A percentile compares a stretch with the other conserved stretches of the same genome.
Conservation (phyloP, 108 stramenopile species). For the Cylindrotheca closterium region DNA sequence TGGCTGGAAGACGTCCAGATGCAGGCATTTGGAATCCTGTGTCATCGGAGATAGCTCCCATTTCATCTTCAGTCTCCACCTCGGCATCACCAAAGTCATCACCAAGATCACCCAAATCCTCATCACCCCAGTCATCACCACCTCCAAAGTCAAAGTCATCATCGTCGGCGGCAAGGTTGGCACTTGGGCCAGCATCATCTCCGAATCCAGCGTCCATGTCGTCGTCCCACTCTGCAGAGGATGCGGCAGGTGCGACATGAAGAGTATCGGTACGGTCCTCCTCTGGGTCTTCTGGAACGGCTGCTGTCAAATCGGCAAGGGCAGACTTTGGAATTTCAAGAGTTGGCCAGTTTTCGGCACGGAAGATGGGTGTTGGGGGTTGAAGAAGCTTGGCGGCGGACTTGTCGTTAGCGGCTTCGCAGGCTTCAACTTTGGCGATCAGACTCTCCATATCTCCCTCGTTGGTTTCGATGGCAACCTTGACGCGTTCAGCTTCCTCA, state of each 20-base stretch:
- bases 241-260: conserved; percentile 53
- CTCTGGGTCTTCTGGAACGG: conserved; percentile 68
- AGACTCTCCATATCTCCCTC: conserved; percentile 76
- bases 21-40: conserved; percentile 85
- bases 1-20: conserved; percentile 86
- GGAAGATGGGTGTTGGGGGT: conserved; percentile 95
- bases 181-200: conserved; percentile 25
- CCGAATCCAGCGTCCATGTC: conserved; percentile 44
- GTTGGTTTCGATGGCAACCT: conserved; percentile 87
- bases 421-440: conserved; percentile 58
- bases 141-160: conserved; percentile 69
- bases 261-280: conserved; percentile 42
- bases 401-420: conserved; percentile 26
- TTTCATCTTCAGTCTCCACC: conserved; percentile 50
- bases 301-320: conserved; percentile 75
- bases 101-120: conserved; percentile 84
- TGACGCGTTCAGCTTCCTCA: conserved; percentile 92
- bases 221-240: conserved; percentile 46
- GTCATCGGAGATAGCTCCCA: conserved; percentile 62
- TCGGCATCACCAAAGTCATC: conserved; percentile 54
- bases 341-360: conserved; percentile 94
- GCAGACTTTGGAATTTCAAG: conserved; percentile 86
- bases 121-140: conserved; percentile 84
- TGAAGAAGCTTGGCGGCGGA: conserved; percentile 77
- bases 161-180: conserved; percentile 48